Conservation (phyloP, 495 filamentous ascomycete genomes). For the Elasticomyces elasticus region DNA sequence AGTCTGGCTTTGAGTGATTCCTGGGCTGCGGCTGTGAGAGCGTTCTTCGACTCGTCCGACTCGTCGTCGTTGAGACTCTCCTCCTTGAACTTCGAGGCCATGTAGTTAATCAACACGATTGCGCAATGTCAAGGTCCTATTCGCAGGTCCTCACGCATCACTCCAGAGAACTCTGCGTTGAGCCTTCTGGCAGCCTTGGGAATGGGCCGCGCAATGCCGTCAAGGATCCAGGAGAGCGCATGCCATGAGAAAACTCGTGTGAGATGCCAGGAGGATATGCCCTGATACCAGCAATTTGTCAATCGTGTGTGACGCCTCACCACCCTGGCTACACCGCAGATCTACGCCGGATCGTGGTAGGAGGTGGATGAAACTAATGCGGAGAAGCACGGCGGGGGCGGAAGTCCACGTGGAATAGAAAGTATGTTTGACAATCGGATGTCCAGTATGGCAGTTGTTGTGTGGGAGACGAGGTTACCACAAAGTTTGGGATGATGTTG, state of each 20-base stretch:
- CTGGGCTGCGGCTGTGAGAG: slow-evolving; percentile 4
- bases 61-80: slow-evolving; percentile 4
- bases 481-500: not conserved
- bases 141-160: not conserved
- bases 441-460: too few species aligned
- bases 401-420: not conserved
- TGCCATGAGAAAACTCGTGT: not conserved
- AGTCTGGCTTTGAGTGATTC: slow-evolving; percentile 10
- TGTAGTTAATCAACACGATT: not conserved
- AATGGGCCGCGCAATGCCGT: not conserved
- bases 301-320: not conserved
- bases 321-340: not conserved
- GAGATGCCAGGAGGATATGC: not conserved
- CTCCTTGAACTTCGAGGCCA: not conserved
- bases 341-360: not conserved
- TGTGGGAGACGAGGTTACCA: too few species aligned
- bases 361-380: not conserved
- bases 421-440: too few species aligned
- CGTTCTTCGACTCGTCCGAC: not conserved
- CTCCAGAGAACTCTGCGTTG: not conserved
- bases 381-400: slow-evolving; percentile 1
- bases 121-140: not conserved
- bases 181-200: not conserved
- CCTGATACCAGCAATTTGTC: not conserved
- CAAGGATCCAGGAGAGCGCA: not conserved